A percentile compares a stretch with the other conserved stretches of the same genome.
Conservation (phyloP, 441 rosid species). For the Erodium moschatum region DNA sequence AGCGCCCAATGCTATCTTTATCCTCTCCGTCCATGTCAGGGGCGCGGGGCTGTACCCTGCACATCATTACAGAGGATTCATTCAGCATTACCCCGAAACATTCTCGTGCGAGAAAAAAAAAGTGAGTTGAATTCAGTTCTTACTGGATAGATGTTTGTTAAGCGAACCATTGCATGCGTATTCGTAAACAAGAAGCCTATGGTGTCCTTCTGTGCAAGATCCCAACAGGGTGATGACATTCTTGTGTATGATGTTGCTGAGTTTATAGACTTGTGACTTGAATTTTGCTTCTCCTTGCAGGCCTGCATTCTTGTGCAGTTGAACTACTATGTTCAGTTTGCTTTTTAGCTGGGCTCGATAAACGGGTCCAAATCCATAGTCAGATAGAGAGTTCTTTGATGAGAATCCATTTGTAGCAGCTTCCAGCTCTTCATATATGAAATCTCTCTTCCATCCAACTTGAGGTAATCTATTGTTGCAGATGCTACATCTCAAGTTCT, state of each 20-base stretch:
- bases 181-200: slow-evolving; percentile 35
- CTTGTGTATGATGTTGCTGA: slow-evolving; percentile 27
- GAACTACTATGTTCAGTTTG: slow-evolving; percentile 27
- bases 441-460: slow-evolving; percentile 23
- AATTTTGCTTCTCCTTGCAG: slow-evolving; percentile 16
- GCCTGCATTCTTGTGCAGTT: slow-evolving; percentile 13
- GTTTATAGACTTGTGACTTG: slow-evolving; percentile 20
- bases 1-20: slow-evolving; percentile 31
- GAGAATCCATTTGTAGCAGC: slow-evolving; percentile 51
- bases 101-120: background rate
- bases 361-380: slow-evolving; percentile 49
- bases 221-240: slow-evolving; percentile 34
- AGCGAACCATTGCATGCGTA: slow-evolving; percentile 43
- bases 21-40: slow-evolving; percentile 34
- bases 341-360: slow-evolving; percentile 31
- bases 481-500: slow-evolving; percentile 23
- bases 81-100: background rate
- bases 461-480: slow-evolving; percentile 32
- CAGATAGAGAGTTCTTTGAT: slow-evolving; percentile 32
- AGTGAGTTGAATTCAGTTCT: slow-evolving; percentile 4
- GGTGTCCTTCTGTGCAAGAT: slow-evolving; percentile 28
- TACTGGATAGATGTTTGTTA: slow-evolving; percentile 48
- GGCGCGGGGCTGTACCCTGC: slow-evolving; percentile 31
- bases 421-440: slow-evolving; percentile 41
- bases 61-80: slow-evolving; percentile 17